Base-by-base conservation (phyloP, 805 yeast genomes). In the Ogataea trehaloabstinens region DNA sequence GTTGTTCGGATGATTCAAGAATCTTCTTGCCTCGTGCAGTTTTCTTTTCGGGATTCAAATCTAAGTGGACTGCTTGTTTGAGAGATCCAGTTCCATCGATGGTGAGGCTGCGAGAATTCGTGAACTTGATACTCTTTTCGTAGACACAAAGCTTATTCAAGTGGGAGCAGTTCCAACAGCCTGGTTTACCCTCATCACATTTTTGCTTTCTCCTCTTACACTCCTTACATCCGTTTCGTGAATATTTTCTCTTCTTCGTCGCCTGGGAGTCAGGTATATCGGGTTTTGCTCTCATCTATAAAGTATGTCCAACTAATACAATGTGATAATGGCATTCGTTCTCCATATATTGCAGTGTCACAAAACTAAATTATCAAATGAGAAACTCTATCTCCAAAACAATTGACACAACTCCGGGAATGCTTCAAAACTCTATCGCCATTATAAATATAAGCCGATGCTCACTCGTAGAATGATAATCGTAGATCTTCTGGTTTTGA, bases 191-290 rank as follows among this genome's bases (percentile, higher is more conserved):
- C 38, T 67, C 71, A 46, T 65, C 72, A 47, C 71, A 66, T 53
- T 65, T 71, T 38, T 67, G 52, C 42, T 67, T 69, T 27, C 75
- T 53, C 31, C 69, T 46, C 49, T 70, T 71, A 51, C 76, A 71
- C 45, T 68, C 72, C 28, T 52, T 49, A 41, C 76, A 71, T 5
- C 76, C 76, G 40, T 67, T 63, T 34, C 73, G 55, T 19, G 73
- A 67, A 45, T 71, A 70, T 36, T 61, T 55, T 35, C 75, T 49
- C 52, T 66, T 69, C 52, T 67, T 66, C 33, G 35, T 43, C 2
- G 46, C 48, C 29, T 32, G 45, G 25, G n/a, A n/a, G n/a, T n/a
- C n/a, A n/a, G n/a, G n/a, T n/a, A n/a, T n/a, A n/a, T 32, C 15
- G 31, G 31, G 10, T 8, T 28, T 17, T 7, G 13, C 12, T 17